Conservation (phyloP, 2,329 filamentous ascomycete species). For the Neoscytalidium dimidiatum region DNA sequence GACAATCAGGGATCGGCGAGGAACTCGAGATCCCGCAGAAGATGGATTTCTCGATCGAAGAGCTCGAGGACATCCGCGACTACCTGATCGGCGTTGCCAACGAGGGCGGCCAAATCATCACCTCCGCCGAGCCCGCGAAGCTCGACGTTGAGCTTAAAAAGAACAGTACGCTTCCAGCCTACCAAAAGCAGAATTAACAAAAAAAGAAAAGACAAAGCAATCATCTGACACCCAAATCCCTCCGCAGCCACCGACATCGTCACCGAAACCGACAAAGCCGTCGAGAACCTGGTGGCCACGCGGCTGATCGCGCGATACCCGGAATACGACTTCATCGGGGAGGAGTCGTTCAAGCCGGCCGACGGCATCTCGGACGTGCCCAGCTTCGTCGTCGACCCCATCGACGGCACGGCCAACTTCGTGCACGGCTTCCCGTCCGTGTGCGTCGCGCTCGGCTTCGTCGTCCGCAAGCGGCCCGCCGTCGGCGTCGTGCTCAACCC, state of each 20-base stretch:
- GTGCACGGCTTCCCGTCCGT: neutral
- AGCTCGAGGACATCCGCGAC: constrained; percentile 4
- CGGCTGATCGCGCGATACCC: constrained; percentile 7
- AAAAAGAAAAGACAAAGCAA: neutral
- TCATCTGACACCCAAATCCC: neutral
- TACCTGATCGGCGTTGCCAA: constrained; percentile 3
- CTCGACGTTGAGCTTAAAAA: neutral
- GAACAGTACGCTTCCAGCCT: neutral
- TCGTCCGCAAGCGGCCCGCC: neutral
- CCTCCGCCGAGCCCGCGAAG: neutral
- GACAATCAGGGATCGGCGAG: too few species aligned
- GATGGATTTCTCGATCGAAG: neutral
- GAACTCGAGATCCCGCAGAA: too few species aligned
- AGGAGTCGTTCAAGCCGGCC: neutral
- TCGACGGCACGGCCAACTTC: constrained; percentile 15
- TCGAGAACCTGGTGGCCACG: neutral
- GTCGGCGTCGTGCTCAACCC: constrained; percentile 13
- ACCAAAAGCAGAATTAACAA: neutral
- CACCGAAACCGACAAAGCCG: constrained; percentile 10
- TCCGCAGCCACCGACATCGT: constrained; percentile 10
- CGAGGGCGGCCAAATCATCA: neutral
- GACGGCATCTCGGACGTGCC: neutral
- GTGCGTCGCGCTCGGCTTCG: neutral
- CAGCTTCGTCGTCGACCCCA: constrained; percentile 11
- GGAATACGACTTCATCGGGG: constrained; percentile 5